phyloP scores from a whole-genome alignment of 148 eudicot genomes.

The Heliamphora exappendiculata region DNA sequence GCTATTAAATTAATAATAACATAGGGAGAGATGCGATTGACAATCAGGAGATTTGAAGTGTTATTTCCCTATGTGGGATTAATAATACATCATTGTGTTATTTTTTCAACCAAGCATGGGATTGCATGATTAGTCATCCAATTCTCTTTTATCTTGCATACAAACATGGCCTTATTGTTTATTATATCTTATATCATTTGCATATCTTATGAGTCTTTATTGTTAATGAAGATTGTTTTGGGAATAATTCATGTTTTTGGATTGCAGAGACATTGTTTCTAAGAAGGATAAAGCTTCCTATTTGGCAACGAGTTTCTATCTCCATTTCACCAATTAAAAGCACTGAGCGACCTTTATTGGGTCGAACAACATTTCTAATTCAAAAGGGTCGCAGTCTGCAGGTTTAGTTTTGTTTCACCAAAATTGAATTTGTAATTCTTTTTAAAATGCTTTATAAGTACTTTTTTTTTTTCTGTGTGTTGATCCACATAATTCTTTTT shows the following conservation, averaged over 20 bases:
- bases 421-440: background rate
- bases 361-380: constrained; percentile 19
- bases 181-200: too few relatives aligned
- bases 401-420: constrained; percentile 30
- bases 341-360: constrained; percentile 16
- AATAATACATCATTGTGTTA: too few relatives aligned
- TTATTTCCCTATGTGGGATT: too few relatives aligned
- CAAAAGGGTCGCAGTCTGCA: constrained; percentile 25
- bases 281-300: constrained; percentile 21
- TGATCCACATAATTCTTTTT: constrained; percentile 9
- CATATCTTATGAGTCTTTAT: too few relatives aligned
- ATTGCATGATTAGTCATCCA: too few relatives aligned
- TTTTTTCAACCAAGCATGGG: too few relatives aligned
- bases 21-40: too few relatives aligned
- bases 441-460: background rate
- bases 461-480: background rate
- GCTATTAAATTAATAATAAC: too few relatives aligned
- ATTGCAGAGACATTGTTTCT: constrained; percentile 12
- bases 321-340: constrained; percentile 19
- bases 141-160: too few relatives aligned
- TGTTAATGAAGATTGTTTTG: background rate
- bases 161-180: too few relatives aligned
- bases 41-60: too few relatives aligned
- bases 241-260: background rate
- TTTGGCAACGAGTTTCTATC: constrained; percentile 24